phyloP scores from a whole-genome alignment of 257 asterid genomes.

The Solanum commersonii region DNA sequence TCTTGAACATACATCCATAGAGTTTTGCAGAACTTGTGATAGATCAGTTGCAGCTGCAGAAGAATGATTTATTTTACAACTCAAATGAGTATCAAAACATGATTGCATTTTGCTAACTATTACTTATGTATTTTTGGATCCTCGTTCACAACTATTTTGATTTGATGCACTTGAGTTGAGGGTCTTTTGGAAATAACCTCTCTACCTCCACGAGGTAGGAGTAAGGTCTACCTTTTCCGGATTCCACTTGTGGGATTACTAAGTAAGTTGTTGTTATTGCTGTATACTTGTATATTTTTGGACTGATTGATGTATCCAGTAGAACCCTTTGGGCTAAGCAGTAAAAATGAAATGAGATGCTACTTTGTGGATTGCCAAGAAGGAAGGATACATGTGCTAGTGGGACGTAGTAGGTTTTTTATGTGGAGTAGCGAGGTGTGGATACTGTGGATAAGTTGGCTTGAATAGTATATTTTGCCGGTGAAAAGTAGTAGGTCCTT shows the following conservation, averaged over 20 bases:
- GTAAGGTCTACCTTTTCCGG: rapidly evolving
- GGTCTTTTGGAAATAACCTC: rapidly evolving
- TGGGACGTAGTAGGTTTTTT: neutral
- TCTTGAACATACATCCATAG: neutral
- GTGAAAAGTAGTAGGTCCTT: neutral
- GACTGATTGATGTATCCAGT: neutral
- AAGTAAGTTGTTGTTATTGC: neutral
- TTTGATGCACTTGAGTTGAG: neutral
- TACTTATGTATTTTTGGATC: neutral
- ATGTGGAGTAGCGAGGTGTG: neutral
- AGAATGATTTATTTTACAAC: neutral
- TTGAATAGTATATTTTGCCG: neutral
- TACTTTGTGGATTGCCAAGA: neutral
- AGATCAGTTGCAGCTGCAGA: neutral
- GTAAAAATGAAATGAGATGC: neutral
- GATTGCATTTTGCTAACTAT: neutral
- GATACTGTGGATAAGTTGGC: neutral
- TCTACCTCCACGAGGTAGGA: neutral
- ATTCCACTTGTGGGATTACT: neutral
- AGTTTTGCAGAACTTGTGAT: neutral
- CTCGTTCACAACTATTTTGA: neutral
- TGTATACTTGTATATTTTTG: neutral
- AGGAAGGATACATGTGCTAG: neutral
- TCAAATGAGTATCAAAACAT: neutral
- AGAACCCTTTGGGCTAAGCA: neutral